These are phyloP conservation scores for Fusarium nanum DNA, from an alignment of 2,329 filamentous ascomycete genomes.

Conservation along the genomic window DNA sequence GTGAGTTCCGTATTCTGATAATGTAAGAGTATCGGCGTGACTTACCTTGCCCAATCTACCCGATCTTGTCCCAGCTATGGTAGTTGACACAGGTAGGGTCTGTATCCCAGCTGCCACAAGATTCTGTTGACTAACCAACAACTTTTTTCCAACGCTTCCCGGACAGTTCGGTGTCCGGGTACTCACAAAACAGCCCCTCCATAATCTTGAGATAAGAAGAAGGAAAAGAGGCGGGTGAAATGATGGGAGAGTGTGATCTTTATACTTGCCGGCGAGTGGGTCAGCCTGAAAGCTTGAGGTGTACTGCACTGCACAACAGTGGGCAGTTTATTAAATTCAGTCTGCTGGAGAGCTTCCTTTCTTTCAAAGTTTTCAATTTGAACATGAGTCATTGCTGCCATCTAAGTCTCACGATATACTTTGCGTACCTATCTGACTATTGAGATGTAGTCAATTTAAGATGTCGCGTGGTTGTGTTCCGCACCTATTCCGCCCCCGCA, in stretches of 20 bases:
- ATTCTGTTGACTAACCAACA: not conserved
- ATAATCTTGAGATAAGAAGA: not conserved
- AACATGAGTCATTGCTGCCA: not conserved
- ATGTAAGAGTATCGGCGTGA: no score
- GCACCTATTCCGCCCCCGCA: conserved; percentile 27
- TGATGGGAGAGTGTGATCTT: not conserved
- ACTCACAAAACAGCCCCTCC: not conserved
- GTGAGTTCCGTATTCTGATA: not conserved
- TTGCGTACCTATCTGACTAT: not conserved
- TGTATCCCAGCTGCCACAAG: not conserved
- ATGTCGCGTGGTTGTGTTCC: conserved; percentile 4
- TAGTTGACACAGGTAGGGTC: not conserved
- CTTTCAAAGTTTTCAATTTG: not conserved
- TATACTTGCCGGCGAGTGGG: not conserved
- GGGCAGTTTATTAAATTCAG: not conserved
- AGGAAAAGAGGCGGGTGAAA: not conserved
- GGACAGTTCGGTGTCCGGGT: no score
- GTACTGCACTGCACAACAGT: not conserved
- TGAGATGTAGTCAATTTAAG: not conserved
- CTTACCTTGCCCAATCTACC: not conserved
- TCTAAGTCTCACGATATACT: not conserved
- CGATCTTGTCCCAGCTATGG: not conserved
- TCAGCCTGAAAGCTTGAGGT: not conserved
- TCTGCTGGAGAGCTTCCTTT: not conserved
- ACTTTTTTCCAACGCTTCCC: not conserved